Base-by-base conservation (phyloP, 768 basidiomycete species). In the Multifurca ochricompacta region DNA sequence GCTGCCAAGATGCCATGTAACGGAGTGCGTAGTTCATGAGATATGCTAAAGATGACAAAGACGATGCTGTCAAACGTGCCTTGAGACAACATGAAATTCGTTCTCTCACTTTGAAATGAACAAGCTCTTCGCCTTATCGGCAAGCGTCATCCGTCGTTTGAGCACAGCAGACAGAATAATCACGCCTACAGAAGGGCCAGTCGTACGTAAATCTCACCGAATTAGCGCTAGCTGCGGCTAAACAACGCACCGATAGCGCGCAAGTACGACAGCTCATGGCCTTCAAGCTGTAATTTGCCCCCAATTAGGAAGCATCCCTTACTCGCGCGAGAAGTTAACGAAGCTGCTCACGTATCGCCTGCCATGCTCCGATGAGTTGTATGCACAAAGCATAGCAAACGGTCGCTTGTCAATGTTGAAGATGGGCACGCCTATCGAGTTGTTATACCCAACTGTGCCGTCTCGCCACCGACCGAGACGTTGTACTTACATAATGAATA, bases 1-100 rank as follows among this genome's bases (percentile, higher is more conserved):
- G 92, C 89, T 3, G 92, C 92, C 30, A 94, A 71, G 59, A 96
- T 95, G 84, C 94, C 92, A 64, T 96, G 93, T 42, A 97, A 69
- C 4, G 93, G 94, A 30, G 93, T 96, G 41, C 89, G 83, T 52
- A 92, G 73, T 66, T 93, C 91, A 65, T 93, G 91, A 3, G 90
- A 92, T 61, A 94, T 92, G 65, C 89, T 91, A 58, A 32, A 7
- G 30, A 30, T 19, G 25, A 19, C 35, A 44, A 32, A 35, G 34
- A 27, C n/a, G 28, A 52, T 30, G 11, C 11, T 8, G 44, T 53
- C 25, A 40, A 32, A 39, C 16, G 23, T 13, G 19, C 16, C 36
- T 37, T 41, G n/a, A 23, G 8, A 39, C 11, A 13, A 39, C 11
- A 13, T 21, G 40, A 46, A 37, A 39, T 21, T 6, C 11, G 30